Evolutionary conservation across 2,329 filamentous ascomycete species (phyloP), one percentile per base, ranked within the genome.

Genomic region (Phialophora chinensis): DNA sequence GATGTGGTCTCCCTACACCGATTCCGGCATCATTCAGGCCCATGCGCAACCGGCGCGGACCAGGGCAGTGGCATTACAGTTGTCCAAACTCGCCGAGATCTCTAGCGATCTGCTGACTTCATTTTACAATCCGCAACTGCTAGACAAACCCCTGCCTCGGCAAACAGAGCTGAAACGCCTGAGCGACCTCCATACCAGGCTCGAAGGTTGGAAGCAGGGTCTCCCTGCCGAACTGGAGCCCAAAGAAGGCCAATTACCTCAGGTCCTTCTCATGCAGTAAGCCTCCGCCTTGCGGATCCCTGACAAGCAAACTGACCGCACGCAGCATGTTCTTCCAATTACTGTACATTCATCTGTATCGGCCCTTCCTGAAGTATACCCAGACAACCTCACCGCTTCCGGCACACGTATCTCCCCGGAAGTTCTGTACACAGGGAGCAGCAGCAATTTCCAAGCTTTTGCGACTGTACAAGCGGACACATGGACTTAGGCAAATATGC

Each of bases 301-400:
- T n/a, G 35, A 47, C 29, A 53, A 12, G 20, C 59, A 44, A 25
- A 7, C 59, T 58, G 62, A 63, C 52, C 58, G 47, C 25, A n/a
- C 47, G 25, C 73, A 97, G 93, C 81, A 98, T 98, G 93, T 97
- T 98, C 79, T 97, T 94, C 78, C 93, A 98, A 75, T 85, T 98
- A 0, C 88, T 97, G 55, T 96, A 96, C 75, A 96, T 98, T 67
- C 93, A 98, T 74, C 88, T 98, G 4, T 98, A 97, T 82, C 88
- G 94, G 4, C 94, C 95, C 0, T 98, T 98, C 75, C 85, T 98
- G 59, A 97, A 95, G 77, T 98, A 97, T 75, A 90, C 87, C 2
- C 92, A 91, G 57, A 82, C 87, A 6, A 89, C 88, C 0, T 97
- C 93, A 0, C 94, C 93, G 0, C 84, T 97, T 1, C 94, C 93